Evolutionary conservation across 805 yeast species (phyloP).

Genomic region (Starmerella etchellsii): DNA sequence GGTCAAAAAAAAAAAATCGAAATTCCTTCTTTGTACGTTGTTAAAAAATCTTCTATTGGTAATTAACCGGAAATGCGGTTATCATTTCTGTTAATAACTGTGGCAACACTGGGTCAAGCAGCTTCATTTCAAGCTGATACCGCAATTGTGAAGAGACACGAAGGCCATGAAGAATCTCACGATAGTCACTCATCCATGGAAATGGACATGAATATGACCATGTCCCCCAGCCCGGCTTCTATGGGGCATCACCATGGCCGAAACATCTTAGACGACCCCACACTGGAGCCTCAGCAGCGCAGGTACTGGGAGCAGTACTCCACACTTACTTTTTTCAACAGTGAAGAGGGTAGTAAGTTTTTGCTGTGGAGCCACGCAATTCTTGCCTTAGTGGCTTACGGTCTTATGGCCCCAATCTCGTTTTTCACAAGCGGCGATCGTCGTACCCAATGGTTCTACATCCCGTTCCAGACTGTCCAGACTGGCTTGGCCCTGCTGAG

Average conservation of each 20-base stretch:
- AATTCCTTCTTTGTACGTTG: too few relatives aligned
- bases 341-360: slow-evolving; percentile 35
- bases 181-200: too few relatives aligned
- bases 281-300: slow-evolving; percentile 58
- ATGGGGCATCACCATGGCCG: slow-evolving; percentile 21
- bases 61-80: too few relatives aligned
- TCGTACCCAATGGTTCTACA: slow-evolving; percentile 39
- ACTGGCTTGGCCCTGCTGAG: slow-evolving; percentile 34
- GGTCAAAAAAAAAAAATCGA: too few relatives aligned
- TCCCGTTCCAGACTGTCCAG: slow-evolving; percentile 45
- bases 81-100: too few relatives aligned
- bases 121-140: too few relatives aligned
- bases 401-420: slow-evolving; percentile 53
- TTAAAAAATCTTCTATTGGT: too few relatives aligned
- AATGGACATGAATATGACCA: slow-evolving; percentile 2
- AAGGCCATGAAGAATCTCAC: not conserved
- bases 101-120: too few relatives aligned
- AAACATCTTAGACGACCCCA: slow-evolving; percentile 44
- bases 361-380: slow-evolving; percentile 45
- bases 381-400: slow-evolving; percentile 33
- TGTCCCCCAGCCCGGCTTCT: slow-evolving; percentile 17
- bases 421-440: slow-evolving; percentile 50
- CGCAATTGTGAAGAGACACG: not conserved
- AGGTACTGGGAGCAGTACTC: slow-evolving; percentile 68
- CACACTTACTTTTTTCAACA: slow-evolving; percentile 54